Conservation (phyloP, 208 protist species). For the Leishmania braziliensis region DNA sequence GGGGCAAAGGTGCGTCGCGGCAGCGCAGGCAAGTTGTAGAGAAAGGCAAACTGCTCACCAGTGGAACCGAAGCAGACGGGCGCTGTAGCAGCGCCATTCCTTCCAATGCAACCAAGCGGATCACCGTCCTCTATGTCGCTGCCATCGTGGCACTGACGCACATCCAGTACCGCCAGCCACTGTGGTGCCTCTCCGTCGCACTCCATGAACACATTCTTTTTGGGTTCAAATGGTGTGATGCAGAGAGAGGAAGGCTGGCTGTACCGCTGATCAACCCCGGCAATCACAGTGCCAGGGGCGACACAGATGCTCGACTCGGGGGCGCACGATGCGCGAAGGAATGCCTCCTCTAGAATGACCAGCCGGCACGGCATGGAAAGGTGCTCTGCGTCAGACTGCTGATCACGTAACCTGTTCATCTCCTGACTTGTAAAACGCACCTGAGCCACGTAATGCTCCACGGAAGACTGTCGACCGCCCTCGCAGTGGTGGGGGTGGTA, state of each 20-base stretch:
- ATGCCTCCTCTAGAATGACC: conserved; percentile 35
- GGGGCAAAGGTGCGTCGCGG: conserved; percentile 8
- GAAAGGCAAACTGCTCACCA: conserved; percentile 53
- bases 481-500: neutral
- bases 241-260: conserved; percentile 19
- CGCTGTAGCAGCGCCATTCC: neutral
- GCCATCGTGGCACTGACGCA: conserved; percentile 7
- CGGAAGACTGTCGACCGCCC: neutral
- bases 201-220: neutral
- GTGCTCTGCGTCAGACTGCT: neutral
- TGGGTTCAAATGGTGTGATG: neutral
- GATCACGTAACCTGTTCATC: neutral
- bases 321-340: conserved; percentile 10
- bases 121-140: neutral
- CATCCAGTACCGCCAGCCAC: conserved; percentile 29
- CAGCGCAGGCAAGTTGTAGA: conserved; percentile 41
- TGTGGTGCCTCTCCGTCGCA: neutral
- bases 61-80: conserved; percentile 46
- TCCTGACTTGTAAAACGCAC: conserved; percentile 16
- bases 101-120: neutral
- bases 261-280: conserved; percentile 57
- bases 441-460: conserved; percentile 33
- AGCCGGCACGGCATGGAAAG: conserved; percentile 31
- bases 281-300: conserved; percentile 39
- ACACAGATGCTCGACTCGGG: conserved; percentile 23